A percentile compares a stretch with the other conserved stretches of the same genome.
Conservation (phyloP, 345 rosid species). For the Brassica nigra region DNA sequence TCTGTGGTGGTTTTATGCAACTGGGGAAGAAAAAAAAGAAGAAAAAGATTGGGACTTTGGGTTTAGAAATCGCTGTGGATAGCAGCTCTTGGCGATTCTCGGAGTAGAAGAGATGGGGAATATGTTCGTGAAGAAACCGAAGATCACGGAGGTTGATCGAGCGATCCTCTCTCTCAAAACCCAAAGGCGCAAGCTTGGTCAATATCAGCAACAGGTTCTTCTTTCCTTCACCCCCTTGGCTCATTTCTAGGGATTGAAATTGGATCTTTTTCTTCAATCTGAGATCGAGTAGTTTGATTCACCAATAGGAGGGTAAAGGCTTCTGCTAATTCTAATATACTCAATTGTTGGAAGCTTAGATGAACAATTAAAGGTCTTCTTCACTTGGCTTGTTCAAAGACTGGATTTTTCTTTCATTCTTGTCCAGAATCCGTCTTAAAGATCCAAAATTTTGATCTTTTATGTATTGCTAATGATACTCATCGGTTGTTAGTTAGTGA, state of each 20-base stretch:
- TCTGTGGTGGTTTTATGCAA: background rate
- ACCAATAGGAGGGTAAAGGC: background rate
- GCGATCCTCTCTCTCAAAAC: conserved; percentile 96
- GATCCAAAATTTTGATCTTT: too few relatives aligned
- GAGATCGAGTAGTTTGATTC: conserved; percentile 16
- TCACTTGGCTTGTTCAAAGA: background rate
- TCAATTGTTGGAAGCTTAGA: background rate
- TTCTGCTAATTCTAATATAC: background rate
- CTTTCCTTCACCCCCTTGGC: background rate
- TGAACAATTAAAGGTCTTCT: background rate
- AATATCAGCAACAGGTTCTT: conserved; percentile 85
- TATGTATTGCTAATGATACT: background rate
- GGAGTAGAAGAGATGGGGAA: conserved; percentile 62
- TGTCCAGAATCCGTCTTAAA: too few relatives aligned
- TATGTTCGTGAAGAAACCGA: conserved; percentile 88
- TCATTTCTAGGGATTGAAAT: conserved; percentile 7
- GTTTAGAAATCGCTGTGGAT: conserved; percentile 13
- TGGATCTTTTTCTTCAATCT: conserved; percentile 8
- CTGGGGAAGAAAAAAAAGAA: background rate
- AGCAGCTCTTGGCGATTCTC: too few relatives aligned
- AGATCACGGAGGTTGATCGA: conserved; percentile 89
- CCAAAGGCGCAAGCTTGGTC: conserved; percentile 90
- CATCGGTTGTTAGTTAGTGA: background rate
- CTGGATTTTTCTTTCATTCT: background rate
- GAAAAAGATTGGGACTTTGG: conserved; percentile 18